Base-by-base conservation (phyloP, 163 green algal species). In the Scenedesmus sp. region DNA sequence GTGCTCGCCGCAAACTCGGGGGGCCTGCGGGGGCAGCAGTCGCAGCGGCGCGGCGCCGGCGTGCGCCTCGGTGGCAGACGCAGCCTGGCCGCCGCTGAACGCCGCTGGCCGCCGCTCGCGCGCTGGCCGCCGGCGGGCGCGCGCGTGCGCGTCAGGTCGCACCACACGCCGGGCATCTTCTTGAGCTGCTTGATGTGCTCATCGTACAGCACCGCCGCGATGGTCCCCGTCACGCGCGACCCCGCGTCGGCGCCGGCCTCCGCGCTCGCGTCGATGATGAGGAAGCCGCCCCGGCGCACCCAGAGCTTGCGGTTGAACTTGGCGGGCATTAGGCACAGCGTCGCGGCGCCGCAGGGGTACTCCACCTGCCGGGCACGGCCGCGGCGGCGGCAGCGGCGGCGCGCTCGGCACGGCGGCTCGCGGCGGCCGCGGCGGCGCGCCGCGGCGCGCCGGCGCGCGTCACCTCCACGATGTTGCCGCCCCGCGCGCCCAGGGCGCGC, bases 261-360 rank as follows among this genome's bases (percentile, higher is more conserved):
- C 36, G 31, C 57, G 31, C 66, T 74, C 18, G 86, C 67, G 51
- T 93, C 85, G 0, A 93, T 74, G 1, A 94, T 79, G 3, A 94
- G 34, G 75, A 76, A 95, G 33, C 82, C 88, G 45, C 91, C 91
- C 4, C 86, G 85, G 17, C 83, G 81, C 20, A 95, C 86, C 90
- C 89, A 95, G 53, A 95, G 77, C 80, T 94, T 94, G 58, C 91
- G 92, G 73, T 93, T 89, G 65, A 95, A 95, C 31, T 85, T 85
- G 7, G 88, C 84, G 6, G 91, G 91, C 80, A 95, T 86, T 15
- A 94, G 54, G 54, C 79, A 79, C 29, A 95, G 72, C 20, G 87
- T 90, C 9, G 58, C 56, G 15, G 63, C 51, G 3, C 91, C 89
- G 56, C 91, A 70, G 0, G 88, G 84, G 47, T 87, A 89, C 65